Evolutionary conservation across 331 rosid genomes (phyloP), one percentile per base, ranked within the genome.

Genomic region (Acacia pycnantha): DNA sequence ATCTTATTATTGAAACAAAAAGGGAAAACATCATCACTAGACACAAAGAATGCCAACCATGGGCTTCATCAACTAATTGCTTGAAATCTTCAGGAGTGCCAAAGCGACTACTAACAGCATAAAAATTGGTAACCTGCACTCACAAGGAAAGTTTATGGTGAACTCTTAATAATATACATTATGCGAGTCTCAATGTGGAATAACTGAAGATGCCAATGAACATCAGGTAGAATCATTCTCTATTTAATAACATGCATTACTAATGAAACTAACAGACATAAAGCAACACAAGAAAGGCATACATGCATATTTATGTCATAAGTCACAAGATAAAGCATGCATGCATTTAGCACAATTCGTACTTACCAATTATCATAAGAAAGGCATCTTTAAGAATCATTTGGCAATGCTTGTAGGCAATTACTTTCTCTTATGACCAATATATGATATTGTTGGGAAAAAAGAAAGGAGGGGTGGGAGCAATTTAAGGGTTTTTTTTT

Each of bases 41-140:
- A 78, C 27, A 78, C 47, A 76, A 82, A 77, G 77, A 86, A 70
- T 77, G 69, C 88, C 51, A 77, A 94, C 99, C 99, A 81, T 95
- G 99, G 75, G 98, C 97, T 85, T 93, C 99, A 85, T 95, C 99
- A 87, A 95, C 97, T 88, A 95, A 85, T 78, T 88, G 94, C 94
- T 95, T 95, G 89, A 95, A 95, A 79, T 95, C 98, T 62, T 95
- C 97, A 65, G 99, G 99, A 77, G 97, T 92, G 64, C 99, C 99
- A 86, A 84, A 95, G 83, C 98, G 92, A 85, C 99, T 93, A 86
- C 99, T 93, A 79, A 87, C 91, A 70, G 99, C 99, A 88, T 48
- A 93, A 44, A 88, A 88, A 82, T 95, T 95, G 48, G 99, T 93
- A 79, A 91, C 99, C 99, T 95, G 94, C 92, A 85, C 44, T 72